Percentiles rank a stretch among this genome's conserved stretches.
These are phyloP conservation scores for Penicillium crustosum DNA, from an alignment of 2,329 filamentous ascomycete species.

Conservation along the genomic window DNA sequence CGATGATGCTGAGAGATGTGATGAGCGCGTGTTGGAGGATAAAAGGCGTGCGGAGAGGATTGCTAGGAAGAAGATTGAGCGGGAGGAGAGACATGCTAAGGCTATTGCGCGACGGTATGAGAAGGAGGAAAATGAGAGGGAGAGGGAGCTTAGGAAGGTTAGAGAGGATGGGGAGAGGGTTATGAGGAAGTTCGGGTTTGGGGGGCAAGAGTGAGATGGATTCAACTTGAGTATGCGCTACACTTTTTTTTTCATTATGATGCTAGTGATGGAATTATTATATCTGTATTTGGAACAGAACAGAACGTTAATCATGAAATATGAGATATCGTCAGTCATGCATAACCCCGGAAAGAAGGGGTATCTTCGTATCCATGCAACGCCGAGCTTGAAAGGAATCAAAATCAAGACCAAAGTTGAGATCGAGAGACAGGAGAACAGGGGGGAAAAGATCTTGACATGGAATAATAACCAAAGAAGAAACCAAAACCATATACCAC, in stretches of 20 bases:
- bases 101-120: slow-evolving; percentile 38
- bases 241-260: background rate
- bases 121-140: slow-evolving; percentile 43
- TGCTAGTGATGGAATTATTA: background rate
- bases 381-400: slow-evolving; percentile 12
- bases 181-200: slow-evolving; percentile 21
- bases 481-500: too few relatives aligned
- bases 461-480: background rate
- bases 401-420: background rate
- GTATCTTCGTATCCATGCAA: slow-evolving; percentile 24
- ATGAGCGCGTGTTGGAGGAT: slow-evolving; percentile 40
- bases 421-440: slow-evolving; percentile 2
- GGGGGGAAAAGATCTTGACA: slow-evolving; percentile 1
- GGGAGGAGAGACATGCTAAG: slow-evolving; percentile 42
- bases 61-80: slow-evolving; percentile 26
- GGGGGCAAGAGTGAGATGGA: background rate
- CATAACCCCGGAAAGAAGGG: slow-evolving; percentile 16
- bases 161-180: slow-evolving; percentile 31
- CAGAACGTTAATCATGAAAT: slow-evolving; percentile 2
- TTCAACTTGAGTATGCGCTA: background rate
- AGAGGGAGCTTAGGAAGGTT: slow-evolving; percentile 30
- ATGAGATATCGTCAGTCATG: slow-evolving; percentile 16
- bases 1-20: slow-evolving; percentile 43
- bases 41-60: slow-evolving; percentile 33
- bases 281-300: slow-evolving; percentile 1